A percentile compares a stretch with the other conserved stretches of the same genome.
Evolutionary conservation across 768 basidiomycete species (phyloP).

Genomic region (Hygrophoropsis aurantiaca): DNA sequence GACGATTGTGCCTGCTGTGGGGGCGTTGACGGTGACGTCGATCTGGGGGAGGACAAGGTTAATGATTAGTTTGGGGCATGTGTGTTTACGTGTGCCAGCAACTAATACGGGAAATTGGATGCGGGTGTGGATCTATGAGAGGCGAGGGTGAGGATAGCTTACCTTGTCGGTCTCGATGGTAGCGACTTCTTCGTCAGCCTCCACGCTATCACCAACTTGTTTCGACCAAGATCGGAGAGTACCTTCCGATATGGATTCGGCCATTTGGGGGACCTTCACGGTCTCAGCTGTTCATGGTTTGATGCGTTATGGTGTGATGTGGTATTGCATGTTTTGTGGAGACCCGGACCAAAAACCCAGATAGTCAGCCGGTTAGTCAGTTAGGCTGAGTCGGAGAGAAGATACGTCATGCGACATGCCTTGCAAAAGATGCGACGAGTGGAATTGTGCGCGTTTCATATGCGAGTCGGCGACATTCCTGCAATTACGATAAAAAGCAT

Average conservation of each 20-base stretch:
- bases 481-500: background rate
- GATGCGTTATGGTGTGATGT: no score
- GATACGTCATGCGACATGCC: constrained; percentile 44
- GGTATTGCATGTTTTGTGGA: no score
- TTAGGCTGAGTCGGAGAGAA: constrained; percentile 2
- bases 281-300: constrained; percentile 60
- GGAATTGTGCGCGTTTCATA: constrained; percentile 60
- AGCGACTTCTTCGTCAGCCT: constrained; percentile 92
- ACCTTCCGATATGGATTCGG: constrained; percentile 97
- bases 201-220: constrained; percentile 87
- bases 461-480: constrained; percentile 50
- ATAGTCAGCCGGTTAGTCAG: no score
- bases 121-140: background rate
- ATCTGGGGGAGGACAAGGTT: constrained; percentile 53
- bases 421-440: constrained; percentile 66
- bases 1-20: constrained; percentile 81
- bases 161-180: constrained; percentile 99
- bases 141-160: constrained; percentile 12
- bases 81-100: background rate
- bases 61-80: background rate
- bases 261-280: constrained; percentile 96
- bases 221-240: constrained; percentile 95
- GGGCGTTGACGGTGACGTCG: constrained; percentile 95
- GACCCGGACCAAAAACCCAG: no score
- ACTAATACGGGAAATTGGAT: no score